Percentiles rank a stretch among this genome's conserved stretches.
Evolutionary conservation across 1,284 basidiomycete genomes (phyloP).

Genomic region (Termitomyces sp.): DNA sequence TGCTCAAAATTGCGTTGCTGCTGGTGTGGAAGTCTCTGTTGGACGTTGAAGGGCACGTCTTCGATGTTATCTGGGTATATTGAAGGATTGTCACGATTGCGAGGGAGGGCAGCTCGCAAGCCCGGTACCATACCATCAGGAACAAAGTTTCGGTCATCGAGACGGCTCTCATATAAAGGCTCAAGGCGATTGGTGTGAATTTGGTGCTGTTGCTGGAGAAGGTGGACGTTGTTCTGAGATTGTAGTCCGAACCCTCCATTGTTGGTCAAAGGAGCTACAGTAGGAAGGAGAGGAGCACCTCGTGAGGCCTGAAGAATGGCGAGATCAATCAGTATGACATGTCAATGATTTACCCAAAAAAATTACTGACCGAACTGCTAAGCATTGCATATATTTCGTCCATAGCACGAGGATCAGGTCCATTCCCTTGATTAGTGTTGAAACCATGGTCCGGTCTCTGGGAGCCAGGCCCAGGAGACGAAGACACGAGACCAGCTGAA

Average conservation of each 20-base stretch:
- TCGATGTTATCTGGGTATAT: conserved; percentile 60
- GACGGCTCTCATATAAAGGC: conserved; percentile 62
- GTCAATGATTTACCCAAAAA: background rate
- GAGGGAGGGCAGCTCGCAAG: conserved; percentile 57
- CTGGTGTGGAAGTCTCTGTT: conserved; percentile 44
- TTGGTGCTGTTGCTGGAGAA: conserved; percentile 37
- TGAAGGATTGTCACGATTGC: conserved; percentile 51
- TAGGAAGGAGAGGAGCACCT: conserved; percentile 16
- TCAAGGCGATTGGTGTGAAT: conserved; percentile 48
- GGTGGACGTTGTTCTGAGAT: conserved; percentile 29
- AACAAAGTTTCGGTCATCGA: conserved; percentile 71
- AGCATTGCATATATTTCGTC: conserved; percentile 75
- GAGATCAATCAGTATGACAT: background rate
- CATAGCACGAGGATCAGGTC: conserved; percentile 54
- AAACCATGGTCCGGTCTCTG: conserved; percentile 44
- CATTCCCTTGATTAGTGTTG: conserved; percentile 30
- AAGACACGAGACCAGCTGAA: conserved; percentile 34
- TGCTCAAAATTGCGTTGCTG: conserved; percentile 52
- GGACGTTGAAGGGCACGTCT: conserved; percentile 51
- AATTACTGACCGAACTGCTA: conserved; percentile 52
- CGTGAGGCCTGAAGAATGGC: conserved; percentile 25
- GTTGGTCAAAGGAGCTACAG: conserved; percentile 19
- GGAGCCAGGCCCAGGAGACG: conserved; percentile 38
- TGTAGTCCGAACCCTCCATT: conserved; percentile 30
- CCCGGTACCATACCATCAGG: conserved; percentile 82